Evolutionary conservation across 129 eudicot genomes (phyloP), one percentile per base, ranked within the genome.

Genomic region (Pseudognaphalium luteoalbum): DNA sequence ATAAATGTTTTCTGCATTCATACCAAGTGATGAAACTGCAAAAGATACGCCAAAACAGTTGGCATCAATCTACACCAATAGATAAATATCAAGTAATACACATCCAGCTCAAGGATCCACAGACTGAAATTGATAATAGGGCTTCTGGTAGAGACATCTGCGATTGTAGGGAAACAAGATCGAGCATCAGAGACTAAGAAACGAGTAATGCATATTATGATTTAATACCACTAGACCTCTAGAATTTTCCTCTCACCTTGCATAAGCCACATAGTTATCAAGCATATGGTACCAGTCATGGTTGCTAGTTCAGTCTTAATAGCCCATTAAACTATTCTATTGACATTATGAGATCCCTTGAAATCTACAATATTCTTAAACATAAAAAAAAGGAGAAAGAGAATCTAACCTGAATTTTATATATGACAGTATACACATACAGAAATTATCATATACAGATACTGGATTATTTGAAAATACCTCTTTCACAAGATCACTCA

Each of bases 401-500:
- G 20, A 58, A 37, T 20, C 37, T 12, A 73, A 73, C 16, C 39
- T 73, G 58, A 73, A 21, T 25, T 35, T 15, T 60, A 32, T 30
- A 71, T 54, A 70, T 19, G 47, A 54, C 6, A 10, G 56, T 41
- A 37, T 22, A 3, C 30, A 60, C 14, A 54, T 33, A 76, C 35
- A 1, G 33, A 65, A 14, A 39, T 32, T 54, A 20, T 54, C 17
- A 8, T 28, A 76, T 29, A 39, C 60, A 71, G 16, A 77, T 44
- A 21, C 16, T 4, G 11, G 7, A 35, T 17, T 10, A 71, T 2
- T 19, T 11, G 5, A 58, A 41, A 67, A 74, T 88, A 90, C 98
- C 97, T 93, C 98, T 74, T 91, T 85, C 71, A 94, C 91, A 70
- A 94, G 98, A 77, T 94, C 98, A 77, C 87, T 84, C 70, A 94